A percentile compares a stretch with the other conserved stretches of the same genome.
These are phyloP conservation scores for Claviceps fusiformis DNA, from an alignment of 2,329 filamentous ascomycete genomes.

Conservation along the genomic window DNA sequence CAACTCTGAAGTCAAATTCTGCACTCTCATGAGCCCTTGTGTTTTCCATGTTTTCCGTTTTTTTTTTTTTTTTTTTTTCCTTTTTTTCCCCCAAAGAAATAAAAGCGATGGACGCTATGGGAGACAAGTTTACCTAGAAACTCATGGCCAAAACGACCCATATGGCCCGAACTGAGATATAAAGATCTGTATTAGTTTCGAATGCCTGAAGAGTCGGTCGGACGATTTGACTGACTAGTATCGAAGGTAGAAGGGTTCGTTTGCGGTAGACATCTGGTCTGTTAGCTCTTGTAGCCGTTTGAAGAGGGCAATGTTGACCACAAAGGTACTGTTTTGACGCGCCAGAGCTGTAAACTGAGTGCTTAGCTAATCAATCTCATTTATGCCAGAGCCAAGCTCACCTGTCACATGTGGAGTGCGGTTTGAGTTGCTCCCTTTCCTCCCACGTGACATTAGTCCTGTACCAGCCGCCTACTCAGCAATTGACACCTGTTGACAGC, in stretches of 20 bases:
- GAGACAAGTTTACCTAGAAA: conserved; percentile 57
- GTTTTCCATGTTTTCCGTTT: no score
- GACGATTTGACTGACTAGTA: conserved; percentile 65
- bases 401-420: background rate
- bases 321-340: background rate
- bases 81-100: no score
- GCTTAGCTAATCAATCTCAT: background rate
- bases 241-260: conserved; percentile 84
- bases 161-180: conserved; percentile 72
- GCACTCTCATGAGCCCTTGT: background rate
- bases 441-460: conserved; percentile 4
- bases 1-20: conserved; percentile 94
- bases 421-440: background rate
- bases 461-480: background rate
- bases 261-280: conserved; percentile 44
- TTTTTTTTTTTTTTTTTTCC: no score
- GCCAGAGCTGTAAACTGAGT: no score
- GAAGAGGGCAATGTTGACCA: background rate
- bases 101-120: background rate
- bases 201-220: background rate
- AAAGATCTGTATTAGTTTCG: background rate
- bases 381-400: background rate
- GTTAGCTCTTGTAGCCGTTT: background rate
- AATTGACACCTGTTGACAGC: conserved; percentile 6
- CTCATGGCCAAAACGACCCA: conserved; percentile 93